phyloP scores from a whole-genome alignment of 352 stramenopile genomes.

The Elongisporangium senticosum region DNA sequence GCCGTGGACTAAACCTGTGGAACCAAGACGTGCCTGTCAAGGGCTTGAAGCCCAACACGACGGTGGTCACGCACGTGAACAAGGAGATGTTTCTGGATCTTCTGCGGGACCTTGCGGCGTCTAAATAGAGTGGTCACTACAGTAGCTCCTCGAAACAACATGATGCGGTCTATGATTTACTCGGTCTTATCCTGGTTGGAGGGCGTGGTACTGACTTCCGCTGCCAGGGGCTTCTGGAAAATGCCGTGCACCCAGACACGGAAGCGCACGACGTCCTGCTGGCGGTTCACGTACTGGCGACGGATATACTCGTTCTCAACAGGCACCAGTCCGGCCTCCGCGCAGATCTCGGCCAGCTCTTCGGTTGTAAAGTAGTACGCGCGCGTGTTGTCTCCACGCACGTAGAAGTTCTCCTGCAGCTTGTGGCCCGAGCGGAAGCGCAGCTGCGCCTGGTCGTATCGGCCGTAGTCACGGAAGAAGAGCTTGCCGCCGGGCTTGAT shows the following conservation, averaged over 20 bases:
- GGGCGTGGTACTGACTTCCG: conserved; percentile 1
- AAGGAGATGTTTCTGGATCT: conserved; percentile 54
- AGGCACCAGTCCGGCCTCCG: conserved; percentile 42
- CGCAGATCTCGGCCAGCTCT: conserved; percentile 65
- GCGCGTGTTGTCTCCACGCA: conserved; percentile 92
- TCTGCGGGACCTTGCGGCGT: conserved; percentile 35
- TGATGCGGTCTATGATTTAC: background rate
- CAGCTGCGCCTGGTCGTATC: conserved; percentile 94
- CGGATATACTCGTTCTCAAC: conserved; percentile 86
- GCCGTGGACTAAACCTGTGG: conserved; percentile 51
- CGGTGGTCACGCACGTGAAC: conserved; percentile 61
- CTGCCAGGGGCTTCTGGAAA: conserved; percentile 62
- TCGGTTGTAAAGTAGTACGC: conserved; percentile 94
- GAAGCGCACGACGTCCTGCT: conserved; percentile 83
- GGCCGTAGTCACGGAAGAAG: conserved; percentile 94
- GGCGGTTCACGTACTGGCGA: conserved; percentile 83
- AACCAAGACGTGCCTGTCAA: conserved; percentile 20
- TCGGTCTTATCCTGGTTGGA: background rate
- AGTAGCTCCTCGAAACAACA: background rate
- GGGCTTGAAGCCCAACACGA: conserved; percentile 42
- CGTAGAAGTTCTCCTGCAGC: conserved; percentile 94
- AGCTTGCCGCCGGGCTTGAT: conserved; percentile 76
- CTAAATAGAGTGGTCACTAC: background rate
- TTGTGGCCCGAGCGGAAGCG: conserved; percentile 86
- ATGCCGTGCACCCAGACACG: conserved; percentile 85